Evolutionary conservation across 2,329 filamentous ascomycete species (phyloP), one percentile per base, ranked within the genome.

Genomic region (Penicillium sp.): DNA sequence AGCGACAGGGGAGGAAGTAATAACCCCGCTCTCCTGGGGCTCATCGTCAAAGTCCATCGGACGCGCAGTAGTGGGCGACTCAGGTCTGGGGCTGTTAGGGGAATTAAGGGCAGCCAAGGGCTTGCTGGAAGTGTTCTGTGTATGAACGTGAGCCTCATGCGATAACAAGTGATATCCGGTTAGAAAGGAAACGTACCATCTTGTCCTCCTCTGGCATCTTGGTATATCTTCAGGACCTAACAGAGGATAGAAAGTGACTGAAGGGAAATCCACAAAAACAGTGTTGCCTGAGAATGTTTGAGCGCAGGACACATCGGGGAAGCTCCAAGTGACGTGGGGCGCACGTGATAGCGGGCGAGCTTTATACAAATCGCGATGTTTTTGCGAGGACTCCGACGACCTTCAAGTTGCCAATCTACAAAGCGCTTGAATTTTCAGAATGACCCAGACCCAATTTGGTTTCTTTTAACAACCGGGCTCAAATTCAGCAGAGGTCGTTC

Each of bases 21-120:
- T 64, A 42, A 74, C 61, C 13, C 74, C 74, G 29, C 72, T 72
- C 27, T 79, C 77, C 62, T 82, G 78, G 55, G 78, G 76, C 62
- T 84, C 82, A 68, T 84, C 82, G 66, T 84, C 82, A 62, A 84
- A 84, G 63, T 84, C 82, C 53, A 85, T 73, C 53, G 81, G 80
- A 37, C 81, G 80, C 54, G 82, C 82, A 37, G 82, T 84, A 7
- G 82, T 84, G 15, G 81, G 81, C 19, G 81, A 83, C 66, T 83
- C 81, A 21, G 80, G 75, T 51, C 74, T 75, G 60, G 72, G 68
- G 64, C 67, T 72, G 56, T 62, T 71, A n/a, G 67, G 66, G 37
- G 60, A 54, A 48, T 54, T 54, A n/a, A 61, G 58, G 13, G 61
- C 67, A 58, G 65, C 61, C 37, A 67, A 60, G 33, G 68, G 66